Percentiles rank a stretch among this genome's conserved stretches.
Evolutionary conservation across 2,329 filamentous ascomycete genomes (phyloP).

Genomic region (Verticillium isaacii): DNA sequence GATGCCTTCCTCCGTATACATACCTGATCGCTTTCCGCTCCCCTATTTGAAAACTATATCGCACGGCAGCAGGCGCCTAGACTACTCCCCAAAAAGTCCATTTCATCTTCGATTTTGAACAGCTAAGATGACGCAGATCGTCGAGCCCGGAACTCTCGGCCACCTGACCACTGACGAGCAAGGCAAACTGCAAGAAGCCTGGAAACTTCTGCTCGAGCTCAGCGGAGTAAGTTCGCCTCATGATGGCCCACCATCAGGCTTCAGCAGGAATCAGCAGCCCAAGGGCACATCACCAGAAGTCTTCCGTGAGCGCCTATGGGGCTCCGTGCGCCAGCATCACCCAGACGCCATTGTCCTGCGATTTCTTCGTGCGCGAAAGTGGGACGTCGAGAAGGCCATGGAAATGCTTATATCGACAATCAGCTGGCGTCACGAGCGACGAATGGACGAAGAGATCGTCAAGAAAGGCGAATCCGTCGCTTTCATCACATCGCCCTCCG

Average conservation of each 20-base stretch:
- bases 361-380: constrained; percentile 34
- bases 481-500: constrained; percentile 13
- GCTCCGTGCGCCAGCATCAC: constrained; percentile 19
- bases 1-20: too few relatives aligned
- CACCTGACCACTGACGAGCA: constrained; percentile 18
- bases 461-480: constrained; percentile 26
- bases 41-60: too few relatives aligned
- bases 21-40: too few relatives aligned
- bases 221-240: constrained; percentile 10
- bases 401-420: constrained; percentile 31
- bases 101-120: constrained; percentile 11
- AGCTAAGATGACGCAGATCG: constrained; percentile 42
- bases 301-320: constrained; percentile 27
- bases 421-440: constrained; percentile 29
- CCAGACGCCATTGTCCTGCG: constrained; percentile 33
- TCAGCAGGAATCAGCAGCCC: background rate
- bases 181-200: constrained; percentile 17
- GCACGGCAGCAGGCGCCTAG: too few relatives aligned
- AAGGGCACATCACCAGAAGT: constrained; percentile 8
- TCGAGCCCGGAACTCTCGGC: constrained; percentile 9
- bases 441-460: constrained; percentile 26
- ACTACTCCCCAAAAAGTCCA: too few relatives aligned
- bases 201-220: constrained; percentile 16
- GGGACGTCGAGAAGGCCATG: constrained; percentile 32
- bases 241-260: background rate